Conservation (phyloP, 2,329 filamentous ascomycete species). For the Fonsecaea erecta region DNA sequence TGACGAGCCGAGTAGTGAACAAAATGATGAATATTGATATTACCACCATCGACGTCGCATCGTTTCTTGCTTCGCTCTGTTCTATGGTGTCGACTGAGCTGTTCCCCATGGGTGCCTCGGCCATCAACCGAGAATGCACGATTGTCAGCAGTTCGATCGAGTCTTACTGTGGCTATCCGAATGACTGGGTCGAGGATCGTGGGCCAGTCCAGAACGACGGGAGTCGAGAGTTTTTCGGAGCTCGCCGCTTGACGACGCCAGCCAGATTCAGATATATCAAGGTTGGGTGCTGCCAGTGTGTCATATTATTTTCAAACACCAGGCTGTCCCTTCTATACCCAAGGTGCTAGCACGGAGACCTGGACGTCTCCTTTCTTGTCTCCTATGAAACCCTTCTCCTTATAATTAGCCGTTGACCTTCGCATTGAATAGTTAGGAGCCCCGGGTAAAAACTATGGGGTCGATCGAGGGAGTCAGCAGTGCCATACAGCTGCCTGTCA, state of each 20-base stretch:
- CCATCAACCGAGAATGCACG: neutral
- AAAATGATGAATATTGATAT: conserved; percentile 30
- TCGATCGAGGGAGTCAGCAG: neutral
- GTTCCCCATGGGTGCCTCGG: neutral
- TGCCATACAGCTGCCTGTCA: conserved; percentile 68
- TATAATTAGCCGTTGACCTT: neutral
- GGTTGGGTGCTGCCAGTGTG: neutral
- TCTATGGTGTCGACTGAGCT: neutral
- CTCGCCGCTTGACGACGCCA: conserved; percentile 2
- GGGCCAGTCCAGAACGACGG: neutral
- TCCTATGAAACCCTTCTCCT: too few species aligned
- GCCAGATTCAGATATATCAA: neutral
- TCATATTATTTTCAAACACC: neutral
- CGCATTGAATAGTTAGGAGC: neutral
- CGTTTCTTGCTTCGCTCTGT: neutral
- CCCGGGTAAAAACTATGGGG: conserved; percentile 12
- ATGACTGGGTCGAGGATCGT: neutral
- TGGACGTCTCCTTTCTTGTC: too few species aligned
- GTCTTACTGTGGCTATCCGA: neutral
- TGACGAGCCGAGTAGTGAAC: conserved; percentile 30
- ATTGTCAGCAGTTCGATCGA: neutral
- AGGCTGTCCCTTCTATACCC: neutral
- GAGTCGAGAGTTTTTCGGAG: conserved; percentile 1
- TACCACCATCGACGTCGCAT: neutral
- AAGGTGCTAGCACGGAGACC: neutral